Evolutionary conservation across 345 rosid species (phyloP).

Genomic region (Eucalyptus tenuipes): DNA sequence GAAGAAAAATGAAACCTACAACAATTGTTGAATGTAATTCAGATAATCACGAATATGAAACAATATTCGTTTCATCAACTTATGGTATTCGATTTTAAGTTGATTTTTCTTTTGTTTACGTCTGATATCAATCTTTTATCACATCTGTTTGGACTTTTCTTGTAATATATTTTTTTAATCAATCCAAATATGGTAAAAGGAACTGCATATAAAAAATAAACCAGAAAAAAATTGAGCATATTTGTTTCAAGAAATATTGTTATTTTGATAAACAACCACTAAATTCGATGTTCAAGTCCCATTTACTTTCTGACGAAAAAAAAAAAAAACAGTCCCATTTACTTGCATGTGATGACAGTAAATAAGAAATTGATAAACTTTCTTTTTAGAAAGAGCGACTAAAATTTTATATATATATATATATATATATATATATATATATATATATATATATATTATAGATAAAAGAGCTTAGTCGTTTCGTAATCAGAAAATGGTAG

Average conservation of each 20-base stretch:
- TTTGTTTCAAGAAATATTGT: background rate
- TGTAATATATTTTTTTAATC: background rate
- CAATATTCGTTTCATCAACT: background rate
- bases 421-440: too few relatives aligned
- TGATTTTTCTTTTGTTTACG: background rate
- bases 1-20: background rate
- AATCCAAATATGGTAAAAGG: background rate
- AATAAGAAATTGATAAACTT: background rate
- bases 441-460: too few relatives aligned
- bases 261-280: background rate
- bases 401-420: too few relatives aligned
- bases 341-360: background rate
- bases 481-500: background rate
- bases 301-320: too few relatives aligned
- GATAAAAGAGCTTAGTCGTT: background rate
- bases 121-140: background rate
- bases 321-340: background rate
- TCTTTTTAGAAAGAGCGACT: background rate
- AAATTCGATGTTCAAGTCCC: background rate
- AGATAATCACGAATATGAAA: background rate
- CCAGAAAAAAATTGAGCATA: background rate
- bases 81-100: background rate
- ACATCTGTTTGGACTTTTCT: background rate
- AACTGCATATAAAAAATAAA: background rate
- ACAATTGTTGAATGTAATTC: background rate